phyloP scores from a whole-genome alignment of 192 early-diverging fungal species.

The Hyaloraphidium curvatum region DNA sequence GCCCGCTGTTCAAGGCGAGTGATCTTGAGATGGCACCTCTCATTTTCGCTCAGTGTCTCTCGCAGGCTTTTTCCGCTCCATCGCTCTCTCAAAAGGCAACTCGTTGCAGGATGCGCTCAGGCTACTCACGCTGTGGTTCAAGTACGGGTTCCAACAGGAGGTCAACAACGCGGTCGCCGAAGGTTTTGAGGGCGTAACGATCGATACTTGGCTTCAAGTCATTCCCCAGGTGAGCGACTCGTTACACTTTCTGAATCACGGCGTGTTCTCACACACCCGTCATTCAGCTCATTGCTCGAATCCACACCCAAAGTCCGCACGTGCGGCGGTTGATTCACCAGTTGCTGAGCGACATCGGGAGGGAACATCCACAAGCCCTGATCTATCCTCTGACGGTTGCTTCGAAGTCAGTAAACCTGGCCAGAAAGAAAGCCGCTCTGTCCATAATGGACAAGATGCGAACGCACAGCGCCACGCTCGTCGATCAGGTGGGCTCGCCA shows the following conservation, averaged over 20 bases:
- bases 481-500: conserved; percentile 47
- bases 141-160: conserved; percentile 72
- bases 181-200: conserved; percentile 62
- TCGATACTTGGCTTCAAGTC: conserved; percentile 92
- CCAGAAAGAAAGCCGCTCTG: conserved; percentile 56
- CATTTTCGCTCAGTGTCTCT: not conserved
- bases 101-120: conserved; percentile 89
- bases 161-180: conserved; percentile 64
- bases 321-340: conserved; percentile 74
- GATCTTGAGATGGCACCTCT: not conserved
- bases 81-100: conserved; percentile 65
- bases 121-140: conserved; percentile 85
- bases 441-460: conserved; percentile 85
- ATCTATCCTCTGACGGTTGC: conserved; percentile 92
- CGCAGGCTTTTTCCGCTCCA: conserved; percentile 75
- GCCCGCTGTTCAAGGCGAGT: conserved; percentile 53
- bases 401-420: conserved; percentile 64
- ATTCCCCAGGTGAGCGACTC: conserved; percentile 59
- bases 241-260: not conserved
- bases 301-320: conserved; percentile 55
- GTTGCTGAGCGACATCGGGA: conserved; percentile 72
- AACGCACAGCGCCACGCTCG: conserved; percentile 56
- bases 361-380: conserved; percentile 89
- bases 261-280: conserved; percentile 1
- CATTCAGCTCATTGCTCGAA: conserved; percentile 63